phyloP scores from a whole-genome alignment of 352 stramenopile genomes.

The Pythium phragmitis region DNA sequence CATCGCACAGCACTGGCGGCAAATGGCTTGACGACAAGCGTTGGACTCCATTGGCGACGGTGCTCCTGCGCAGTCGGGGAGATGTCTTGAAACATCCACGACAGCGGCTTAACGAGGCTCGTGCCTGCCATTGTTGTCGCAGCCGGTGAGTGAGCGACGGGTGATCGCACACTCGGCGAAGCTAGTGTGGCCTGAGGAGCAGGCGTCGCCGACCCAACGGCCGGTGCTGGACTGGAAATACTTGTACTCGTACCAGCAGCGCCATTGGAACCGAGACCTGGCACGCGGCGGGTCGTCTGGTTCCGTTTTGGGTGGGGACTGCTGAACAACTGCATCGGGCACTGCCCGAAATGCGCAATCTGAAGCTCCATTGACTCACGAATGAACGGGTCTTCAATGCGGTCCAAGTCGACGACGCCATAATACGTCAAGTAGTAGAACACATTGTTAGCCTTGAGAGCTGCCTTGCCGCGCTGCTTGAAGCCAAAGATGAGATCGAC shows the following conservation, averaged over 20 bases:
- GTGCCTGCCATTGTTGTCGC: background rate
- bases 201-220: conserved; percentile 1
- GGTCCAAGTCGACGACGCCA: conserved; percentile 95
- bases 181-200: background rate
- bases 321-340: conserved; percentile 93
- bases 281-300: background rate
- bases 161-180: conserved; percentile 9
- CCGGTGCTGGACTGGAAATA: conserved; percentile 19
- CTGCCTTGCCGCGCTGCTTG: conserved; percentile 95
- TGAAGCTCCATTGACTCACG: conserved; percentile 95
- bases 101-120: conserved; percentile 40
- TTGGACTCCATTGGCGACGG: conserved; percentile 55
- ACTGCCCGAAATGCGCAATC: conserved; percentile 99
- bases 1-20: conserved; percentile 51
- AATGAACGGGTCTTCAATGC: conserved; percentile 93
- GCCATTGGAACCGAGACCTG: conserved; percentile 5
- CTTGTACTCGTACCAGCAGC: conserved; percentile 20
- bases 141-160: conserved; percentile 9
- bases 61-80: conserved; percentile 53
- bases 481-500: conserved; percentile 99
- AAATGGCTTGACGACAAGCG: conserved; percentile 60
- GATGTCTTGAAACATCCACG: conserved; percentile 63
- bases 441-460: conserved; percentile 95
- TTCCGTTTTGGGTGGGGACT: conserved; percentile 70
- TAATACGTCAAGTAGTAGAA: conserved; percentile 95